Base-by-base conservation (phyloP, 257 asterid species). In the Coffea canephora region DNA sequence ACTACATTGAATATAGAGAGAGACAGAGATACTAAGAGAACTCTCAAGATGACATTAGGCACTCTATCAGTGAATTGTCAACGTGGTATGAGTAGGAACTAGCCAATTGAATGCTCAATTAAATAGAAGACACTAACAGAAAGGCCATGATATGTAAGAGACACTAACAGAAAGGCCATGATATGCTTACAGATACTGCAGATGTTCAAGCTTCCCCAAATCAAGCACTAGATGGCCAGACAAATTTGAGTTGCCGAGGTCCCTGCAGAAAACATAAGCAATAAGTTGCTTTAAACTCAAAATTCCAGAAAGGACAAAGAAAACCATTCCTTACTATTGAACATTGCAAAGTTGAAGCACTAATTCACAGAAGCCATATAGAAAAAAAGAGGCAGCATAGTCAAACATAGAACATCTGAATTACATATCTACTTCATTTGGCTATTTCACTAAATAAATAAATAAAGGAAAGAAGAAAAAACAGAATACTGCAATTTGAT, bases 181-280 rank as follows among this genome's bases (percentile, higher is more conserved):
- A 76, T 43, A 82, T 79, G 84, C 96, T 89, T 77, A 93, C 98
- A 94, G 83, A 85, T 90, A 90, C 83, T 90, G 93, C 71, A 90
- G 90, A 82, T 90, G 87, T 74, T 89, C 93, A 65, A 92, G 96
- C 75, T 89, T 89, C 75, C 94, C 97, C 66, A 92, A 91, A 76
- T 92, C 97, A 45, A 92, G 85, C 72, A 87, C 93, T 49, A 92
- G 87, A 79, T 91, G 89, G 74, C 97, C 97, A 59, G 91, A 87
- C 81, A 92, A 83, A 65, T 91, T 89, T 62, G 95, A 88, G 88
- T 92, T 92, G 50, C 97, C 97, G 59, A 92, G 94, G 85, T 92
- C 97, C 86, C 97, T 92, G 83, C 52, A 79, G 75, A 79, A 74
- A 39, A 16, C 27, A 49, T 9, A 77, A 15, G 39, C 54, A 14